Evolutionary conservation across 202 grass and related monocot species (phyloP), one percentile per base, ranked within the genome.

Genomic region (Carex arenaria): DNA sequence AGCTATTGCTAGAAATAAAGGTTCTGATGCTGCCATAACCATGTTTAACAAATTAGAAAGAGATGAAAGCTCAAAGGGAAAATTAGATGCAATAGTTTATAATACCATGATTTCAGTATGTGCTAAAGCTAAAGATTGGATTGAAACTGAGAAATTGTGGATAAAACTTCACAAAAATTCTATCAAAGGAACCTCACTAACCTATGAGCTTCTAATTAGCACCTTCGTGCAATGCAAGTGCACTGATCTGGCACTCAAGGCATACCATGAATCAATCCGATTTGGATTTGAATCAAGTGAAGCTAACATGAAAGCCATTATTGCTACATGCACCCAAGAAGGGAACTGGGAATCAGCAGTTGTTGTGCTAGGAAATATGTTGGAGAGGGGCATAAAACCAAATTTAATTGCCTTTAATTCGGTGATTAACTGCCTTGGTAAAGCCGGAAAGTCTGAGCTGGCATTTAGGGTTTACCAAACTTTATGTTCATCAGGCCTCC

Each of bases 91-190:
- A 34, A 89, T 98, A 20, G 89, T 98, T 51, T 98, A 91, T 69
- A 98, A 98, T 89, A 95, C 95, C 18, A 89, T 93, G 95, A 91
- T 98, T 87, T 93, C 95, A 23, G 84, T 84, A 0, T 93, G 87
- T 81, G 92, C 87, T n/a, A 93, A 86, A 91, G 87, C 84, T 8
- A 98, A 93, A 84, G 87, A 98, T 67, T 95, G 89, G 89, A 67
- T 84, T 81, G 86, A 95, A 80, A 87, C 84, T 34, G 89, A 95
- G 82, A 92, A 59, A 85, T 76, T 93, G 2, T 98, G 95, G 95
- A 89, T 78, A 90, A 90, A 83, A 60, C 85, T 98, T 7, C 56
- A n/a, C 22, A 79, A 92, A 18, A 93, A 81, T 90, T 86, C 80
- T 79, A 67, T 92, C 15, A 88, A 64, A 79, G 86, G 89, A 32